A percentile compares a stretch with the other conserved stretches of the same genome.
Conservation (phyloP, 768 basidiomycete species). For the Xerocomellus dryophilus region DNA sequence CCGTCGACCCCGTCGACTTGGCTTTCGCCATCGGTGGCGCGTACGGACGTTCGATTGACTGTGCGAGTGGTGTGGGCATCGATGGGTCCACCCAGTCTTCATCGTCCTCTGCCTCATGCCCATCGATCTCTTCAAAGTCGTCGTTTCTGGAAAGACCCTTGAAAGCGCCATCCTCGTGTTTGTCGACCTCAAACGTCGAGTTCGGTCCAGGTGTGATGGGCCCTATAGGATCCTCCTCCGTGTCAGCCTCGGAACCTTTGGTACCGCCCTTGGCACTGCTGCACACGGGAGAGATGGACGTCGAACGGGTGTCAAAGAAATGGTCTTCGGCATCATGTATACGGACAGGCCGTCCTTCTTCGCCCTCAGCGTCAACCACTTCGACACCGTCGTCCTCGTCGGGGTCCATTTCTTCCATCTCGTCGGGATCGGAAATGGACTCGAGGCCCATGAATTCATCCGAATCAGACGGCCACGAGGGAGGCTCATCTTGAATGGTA, state of each 20-base stretch:
- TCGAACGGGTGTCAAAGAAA: slow-evolving; percentile 54
- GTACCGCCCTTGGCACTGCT: slow-evolving; percentile 35
- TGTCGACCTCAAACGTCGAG: slow-evolving; percentile 26
- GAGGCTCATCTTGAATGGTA: slow-evolving; percentile 83
- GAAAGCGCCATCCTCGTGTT: slow-evolving; percentile 12
- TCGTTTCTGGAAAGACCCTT: slow-evolving; percentile 30
- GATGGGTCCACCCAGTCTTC: slow-evolving; percentile 73
- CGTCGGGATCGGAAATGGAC: slow-evolving; percentile 77
- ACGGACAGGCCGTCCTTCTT: slow-evolving; percentile 29
- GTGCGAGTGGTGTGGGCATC: slow-evolving; percentile 38
- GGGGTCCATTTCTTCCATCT: slow-evolving; percentile 61
- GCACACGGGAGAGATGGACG: slow-evolving; percentile 41
- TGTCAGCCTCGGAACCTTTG: slow-evolving; percentile 57
- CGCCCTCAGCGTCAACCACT: slow-evolving; percentile 24
- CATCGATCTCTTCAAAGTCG: slow-evolving; percentile 29
- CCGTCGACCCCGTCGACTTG: slow-evolving; percentile 28
- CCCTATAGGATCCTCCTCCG: slow-evolving; percentile 69
- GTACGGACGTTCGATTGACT: slow-evolving; percentile 22
- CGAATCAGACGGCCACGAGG: slow-evolving; percentile 72
- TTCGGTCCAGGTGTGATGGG: slow-evolving; percentile 67
- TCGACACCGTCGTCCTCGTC: slow-evolving; percentile 47
- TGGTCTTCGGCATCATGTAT: slow-evolving; percentile 41
- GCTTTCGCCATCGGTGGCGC: slow-evolving; percentile 27
- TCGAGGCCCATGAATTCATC: slow-evolving; percentile 76
- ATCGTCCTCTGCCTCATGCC: slow-evolving; percentile 35